A percentile compares a stretch with the other conserved stretches of the same genome.
Evolutionary conservation across 1,139 yeast species (phyloP).

Genomic region (Kluyveromyces sp.): DNA sequence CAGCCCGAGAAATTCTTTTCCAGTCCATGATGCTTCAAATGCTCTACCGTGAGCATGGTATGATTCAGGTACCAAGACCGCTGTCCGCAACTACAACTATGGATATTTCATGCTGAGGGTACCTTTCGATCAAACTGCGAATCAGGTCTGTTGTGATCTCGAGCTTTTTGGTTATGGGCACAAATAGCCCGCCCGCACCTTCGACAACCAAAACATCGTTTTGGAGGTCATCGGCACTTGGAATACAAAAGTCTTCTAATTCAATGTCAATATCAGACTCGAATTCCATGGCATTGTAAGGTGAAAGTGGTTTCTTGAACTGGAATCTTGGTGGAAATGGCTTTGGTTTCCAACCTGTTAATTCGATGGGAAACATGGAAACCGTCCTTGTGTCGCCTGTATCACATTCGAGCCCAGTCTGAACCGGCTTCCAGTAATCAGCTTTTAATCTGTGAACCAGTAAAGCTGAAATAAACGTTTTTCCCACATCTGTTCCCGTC

Average conservation of each 20-base stretch:
- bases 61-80: slow-evolving; percentile 31
- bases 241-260: slow-evolving; percentile 15
- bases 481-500: slow-evolving; percentile 32
- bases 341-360: slow-evolving; percentile 10
- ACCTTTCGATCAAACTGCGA: slow-evolving; percentile 10
- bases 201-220: slow-evolving; percentile 24
- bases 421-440: slow-evolving; percentile 31
- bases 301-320: slow-evolving; percentile 26
- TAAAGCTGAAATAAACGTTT: slow-evolving; percentile 28
- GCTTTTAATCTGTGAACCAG: slow-evolving; percentile 27
- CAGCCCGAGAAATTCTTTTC: slow-evolving; percentile 20
- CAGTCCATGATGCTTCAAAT: slow-evolving; percentile 17
- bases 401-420: slow-evolving; percentile 29
- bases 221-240: slow-evolving; percentile 7
- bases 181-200: slow-evolving; percentile 32
- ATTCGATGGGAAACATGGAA: slow-evolving; percentile 3
- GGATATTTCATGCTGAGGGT: slow-evolving; percentile 9
- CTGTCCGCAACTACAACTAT: slow-evolving; percentile 29
- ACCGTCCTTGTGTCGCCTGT: slow-evolving; percentile 27
- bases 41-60: slow-evolving; percentile 27
- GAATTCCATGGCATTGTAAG: slow-evolving; percentile 28
- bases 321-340: slow-evolving; percentile 19
- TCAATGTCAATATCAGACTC: slow-evolving; percentile 11
- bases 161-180: slow-evolving; percentile 25
- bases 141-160: slow-evolving; percentile 27